A percentile compares a stretch with the other conserved stretches of the same genome.
These are phyloP conservation scores for Sonneratia caseolaris DNA, from an alignment of 345 rosid species.

Conservation along the genomic window DNA sequence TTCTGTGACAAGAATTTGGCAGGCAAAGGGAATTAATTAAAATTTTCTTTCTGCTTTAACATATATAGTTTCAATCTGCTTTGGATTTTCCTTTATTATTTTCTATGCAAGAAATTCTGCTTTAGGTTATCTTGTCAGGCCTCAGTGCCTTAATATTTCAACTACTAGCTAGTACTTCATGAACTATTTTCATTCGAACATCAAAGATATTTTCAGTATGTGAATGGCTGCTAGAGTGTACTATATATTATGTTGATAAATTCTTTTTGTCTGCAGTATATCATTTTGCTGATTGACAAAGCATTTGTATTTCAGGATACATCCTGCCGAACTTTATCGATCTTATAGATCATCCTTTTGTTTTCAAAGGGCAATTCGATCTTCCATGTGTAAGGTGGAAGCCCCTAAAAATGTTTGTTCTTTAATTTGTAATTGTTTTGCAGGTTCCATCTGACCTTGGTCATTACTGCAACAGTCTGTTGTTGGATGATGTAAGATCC, in stretches of 20 bases:
- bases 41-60: too few species aligned
- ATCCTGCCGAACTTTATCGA: not conserved
- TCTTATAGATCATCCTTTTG: not conserved
- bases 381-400: not conserved
- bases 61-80: too few species aligned
- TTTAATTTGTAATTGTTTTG: constrained; percentile 7
- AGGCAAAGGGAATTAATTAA: not conserved
- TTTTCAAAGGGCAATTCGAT: too few species aligned
- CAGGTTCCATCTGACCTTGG: constrained; percentile 86
- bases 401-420: not conserved
- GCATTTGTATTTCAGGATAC: not conserved
- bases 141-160: not conserved
- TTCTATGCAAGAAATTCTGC: not conserved
- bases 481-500: constrained; percentile 96
- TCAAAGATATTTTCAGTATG: not conserved
- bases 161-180: not conserved
- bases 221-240: not conserved
- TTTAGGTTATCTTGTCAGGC: not conserved
- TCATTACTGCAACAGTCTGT: constrained; percentile 89
- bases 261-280: not conserved
- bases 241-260: not conserved
- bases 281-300: not conserved
- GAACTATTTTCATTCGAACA: not conserved
- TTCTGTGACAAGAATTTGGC: not conserved
- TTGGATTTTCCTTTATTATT: not conserved